Conservation (phyloP, 768 basidiomycete species). For the Royoungia palumana region DNA sequence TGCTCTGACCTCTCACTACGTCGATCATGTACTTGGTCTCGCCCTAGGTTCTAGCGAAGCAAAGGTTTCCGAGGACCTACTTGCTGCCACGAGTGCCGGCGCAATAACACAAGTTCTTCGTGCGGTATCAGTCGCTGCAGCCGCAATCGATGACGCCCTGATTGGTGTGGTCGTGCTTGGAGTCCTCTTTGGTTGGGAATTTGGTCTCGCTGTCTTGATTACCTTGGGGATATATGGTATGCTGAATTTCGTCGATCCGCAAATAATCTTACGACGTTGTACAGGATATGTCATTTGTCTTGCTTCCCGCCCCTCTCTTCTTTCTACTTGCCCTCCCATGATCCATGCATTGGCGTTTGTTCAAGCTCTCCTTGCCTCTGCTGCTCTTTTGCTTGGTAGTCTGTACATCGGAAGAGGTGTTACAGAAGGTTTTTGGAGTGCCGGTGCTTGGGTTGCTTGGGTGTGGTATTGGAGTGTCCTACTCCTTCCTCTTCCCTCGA, state of each 20-base stretch:
- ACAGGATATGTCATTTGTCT: constrained; percentile 20
- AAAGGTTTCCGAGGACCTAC: constrained; percentile 69
- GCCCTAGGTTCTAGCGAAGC: constrained; percentile 78
- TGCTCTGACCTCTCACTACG: constrained; percentile 56
- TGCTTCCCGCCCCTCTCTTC: constrained; percentile 5
- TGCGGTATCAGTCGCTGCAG: constrained; percentile 58
- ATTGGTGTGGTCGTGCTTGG: constrained; percentile 69
- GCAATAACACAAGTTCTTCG: constrained; percentile 18
- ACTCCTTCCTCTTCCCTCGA: constrained; percentile 33
- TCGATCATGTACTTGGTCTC: constrained; percentile 83
- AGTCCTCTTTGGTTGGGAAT: constrained; percentile 59
- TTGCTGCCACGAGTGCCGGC: constrained; percentile 1
- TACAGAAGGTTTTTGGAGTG: constrained; percentile 27
- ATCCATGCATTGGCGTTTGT: constrained; percentile 32
- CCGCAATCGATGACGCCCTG: constrained; percentile 76
- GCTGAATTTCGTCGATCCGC: constrained; percentile 11
- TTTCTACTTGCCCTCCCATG: constrained; percentile 5
- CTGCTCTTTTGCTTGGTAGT: constrained; percentile 74
- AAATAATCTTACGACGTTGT: background rate
- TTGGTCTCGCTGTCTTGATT: constrained; percentile 63
- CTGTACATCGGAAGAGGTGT: constrained; percentile 28
- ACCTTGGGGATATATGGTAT: constrained; percentile 74
- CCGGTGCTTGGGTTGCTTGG: constrained; percentile 29
- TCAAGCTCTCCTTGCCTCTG: constrained; percentile 78
- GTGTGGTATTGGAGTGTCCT: constrained; percentile 30